Conservation (phyloP, 768 basidiomycete genomes). For the Boletus rex-veris region DNA sequence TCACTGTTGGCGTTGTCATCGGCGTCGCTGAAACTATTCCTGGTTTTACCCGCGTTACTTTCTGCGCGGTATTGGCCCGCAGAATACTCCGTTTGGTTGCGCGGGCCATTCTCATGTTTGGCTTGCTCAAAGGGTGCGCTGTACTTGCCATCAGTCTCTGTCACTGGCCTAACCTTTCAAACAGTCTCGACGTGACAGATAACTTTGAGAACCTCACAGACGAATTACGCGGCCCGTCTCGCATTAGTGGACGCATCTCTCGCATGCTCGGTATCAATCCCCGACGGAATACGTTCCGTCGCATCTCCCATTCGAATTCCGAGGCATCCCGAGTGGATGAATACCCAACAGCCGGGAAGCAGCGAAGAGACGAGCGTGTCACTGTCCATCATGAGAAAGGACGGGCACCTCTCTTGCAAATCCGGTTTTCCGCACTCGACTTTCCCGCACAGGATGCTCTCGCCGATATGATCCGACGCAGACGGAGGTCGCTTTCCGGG, state of each 20-base stretch:
- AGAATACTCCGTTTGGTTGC: conserved; percentile 55
- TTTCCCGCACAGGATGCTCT: conserved; percentile 32
- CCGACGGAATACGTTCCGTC: conserved; percentile 48
- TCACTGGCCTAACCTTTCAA: background rate
- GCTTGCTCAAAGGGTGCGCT: conserved; percentile 64
- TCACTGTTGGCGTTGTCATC: conserved; percentile 55
- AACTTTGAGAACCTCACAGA: conserved; percentile 47
- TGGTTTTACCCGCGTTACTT: conserved; percentile 57
- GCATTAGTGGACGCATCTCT: conserved; percentile 33
- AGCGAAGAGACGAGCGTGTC: conserved; percentile 39
- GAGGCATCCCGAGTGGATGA: conserved; percentile 6
- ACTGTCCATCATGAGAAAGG: conserved; percentile 46
- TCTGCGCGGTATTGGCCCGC: conserved; percentile 51
- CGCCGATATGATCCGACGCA: conserved; percentile 13
- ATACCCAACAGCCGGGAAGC: conserved; percentile 6
- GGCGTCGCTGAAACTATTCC: conserved; percentile 62
- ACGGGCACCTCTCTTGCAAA: conserved; percentile 45
- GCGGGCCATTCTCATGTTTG: conserved; percentile 55
- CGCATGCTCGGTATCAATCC: conserved; percentile 53
- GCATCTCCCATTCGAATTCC: conserved; percentile 43
- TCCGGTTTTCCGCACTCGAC: conserved; percentile 53
- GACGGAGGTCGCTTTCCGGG: conserved; percentile 13
- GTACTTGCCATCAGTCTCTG: background rate
- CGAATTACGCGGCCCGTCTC: conserved; percentile 33
- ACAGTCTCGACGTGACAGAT: conserved; percentile 51